These are phyloP conservation scores for Chamaecrista fasciculata DNA, from an alignment of 306 rosid species.

Conservation along the genomic window DNA sequence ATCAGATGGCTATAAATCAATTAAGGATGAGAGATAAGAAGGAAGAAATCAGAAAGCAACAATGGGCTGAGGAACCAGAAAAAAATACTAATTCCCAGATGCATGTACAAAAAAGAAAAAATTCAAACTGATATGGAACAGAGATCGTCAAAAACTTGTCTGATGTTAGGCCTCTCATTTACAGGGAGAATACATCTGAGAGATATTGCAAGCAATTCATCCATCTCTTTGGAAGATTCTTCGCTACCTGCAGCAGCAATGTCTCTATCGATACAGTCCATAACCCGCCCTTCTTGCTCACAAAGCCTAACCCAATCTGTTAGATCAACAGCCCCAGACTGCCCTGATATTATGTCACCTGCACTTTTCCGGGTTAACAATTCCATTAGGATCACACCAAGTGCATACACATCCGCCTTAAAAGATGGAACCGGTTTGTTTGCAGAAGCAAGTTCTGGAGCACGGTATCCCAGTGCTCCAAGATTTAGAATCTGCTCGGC, in stretches of 20 bases:
- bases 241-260: constrained; percentile 79
- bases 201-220: constrained; percentile 71
- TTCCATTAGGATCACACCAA: constrained; percentile 95
- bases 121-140: constrained; percentile 70
- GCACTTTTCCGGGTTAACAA: constrained; percentile 88
- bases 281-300: constrained; percentile 88
- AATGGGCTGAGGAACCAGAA: constrained; percentile 77
- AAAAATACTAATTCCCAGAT: constrained; percentile 73
- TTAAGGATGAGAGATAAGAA: constrained; percentile 46
- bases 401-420: constrained; percentile 92
- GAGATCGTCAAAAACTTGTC: constrained; percentile 88
- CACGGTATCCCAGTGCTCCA: constrained; percentile 95
- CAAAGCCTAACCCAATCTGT: constrained; percentile 98
- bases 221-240: constrained; percentile 82
- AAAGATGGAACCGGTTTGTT: constrained; percentile 76
- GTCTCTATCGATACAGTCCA: constrained; percentile 94
- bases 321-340: constrained; percentile 91
- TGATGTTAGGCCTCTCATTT: constrained; percentile 99
- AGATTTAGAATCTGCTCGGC: constrained; percentile 90
- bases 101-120: constrained; percentile 69
- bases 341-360: constrained; percentile 96
- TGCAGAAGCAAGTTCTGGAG: constrained; percentile 79
- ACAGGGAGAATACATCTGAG: constrained; percentile 95
- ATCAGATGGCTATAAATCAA: constrained; percentile 61
- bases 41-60: constrained; percentile 44